Base-by-base conservation (phyloP, 306 rosid species). In the Acacia acuminata region DNA sequence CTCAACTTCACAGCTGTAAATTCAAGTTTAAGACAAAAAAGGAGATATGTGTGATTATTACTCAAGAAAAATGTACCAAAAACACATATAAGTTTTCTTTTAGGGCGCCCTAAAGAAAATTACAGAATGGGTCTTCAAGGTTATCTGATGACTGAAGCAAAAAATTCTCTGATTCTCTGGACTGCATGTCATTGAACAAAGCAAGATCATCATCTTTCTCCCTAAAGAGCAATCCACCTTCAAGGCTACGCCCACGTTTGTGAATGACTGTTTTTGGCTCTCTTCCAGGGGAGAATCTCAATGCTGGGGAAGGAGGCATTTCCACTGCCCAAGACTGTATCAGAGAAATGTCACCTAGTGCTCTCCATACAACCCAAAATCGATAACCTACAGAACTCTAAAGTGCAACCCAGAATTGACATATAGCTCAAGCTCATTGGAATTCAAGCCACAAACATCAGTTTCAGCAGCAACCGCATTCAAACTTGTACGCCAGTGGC, bases 281-380 rank as follows among this genome's bases (percentile, higher is more conserved):
- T 75, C 93, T 80, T 36, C 92, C 90, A 1, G 97, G 95, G 79
- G 97, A 91, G 90, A 73, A 87, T 82, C 94, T 82, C 91, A 91
- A 55, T 78, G 94, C 89, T 10, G 96, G 97, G 47, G 97, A 91
- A 81, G 96, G 92, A 65, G 96, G 94, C 96, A 93, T 93, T 89
- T 86, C 67, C 45, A 78, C 86, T 64, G 66, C 71, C 80, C 80
- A 88, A 83, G 56, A 78, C 69, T 78, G 45, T 73, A 24, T 32
- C 77, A 81, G 76, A 75, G 69, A 71, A 82, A 51, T 77, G 20
- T 82, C 79, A 66, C 85, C 48, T 71, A 79, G 76, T 77, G 66
- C 74, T 73, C 86, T 80, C 88, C 84, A 82, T 55, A 86, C 77
- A 81, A 75, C 67, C 82, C 72, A 55, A 75, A 82, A 27, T 76